A percentile compares a stretch with the other conserved stretches of the same genome.
These are phyloP conservation scores for Mortierella sp. DNA, from an alignment of 371 early-diverging fungal genomes.

Conservation along the genomic window DNA sequence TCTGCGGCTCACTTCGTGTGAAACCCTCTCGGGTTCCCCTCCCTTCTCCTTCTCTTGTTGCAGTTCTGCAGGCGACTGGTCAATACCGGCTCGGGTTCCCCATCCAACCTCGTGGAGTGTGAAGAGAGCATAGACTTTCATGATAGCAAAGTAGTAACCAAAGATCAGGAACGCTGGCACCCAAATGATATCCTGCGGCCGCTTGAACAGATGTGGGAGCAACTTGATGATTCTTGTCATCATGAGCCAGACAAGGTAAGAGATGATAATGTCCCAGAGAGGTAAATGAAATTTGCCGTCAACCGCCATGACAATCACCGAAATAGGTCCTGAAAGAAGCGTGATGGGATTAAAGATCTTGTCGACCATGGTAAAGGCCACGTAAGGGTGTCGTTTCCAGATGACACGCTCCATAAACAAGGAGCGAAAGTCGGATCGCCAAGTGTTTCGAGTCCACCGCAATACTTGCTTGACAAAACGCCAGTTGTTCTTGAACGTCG, in stretches of 20 bases:
- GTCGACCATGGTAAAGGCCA: slow-evolving; percentile 81
- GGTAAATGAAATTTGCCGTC: slow-evolving; percentile 53
- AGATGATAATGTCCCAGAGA: slow-evolving; percentile 69
- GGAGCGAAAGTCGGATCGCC: slow-evolving; percentile 78
- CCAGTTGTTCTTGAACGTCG: slow-evolving; percentile 85
- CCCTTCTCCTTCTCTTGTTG: slow-evolving; percentile 40
- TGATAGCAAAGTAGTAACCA: slow-evolving; percentile 77
- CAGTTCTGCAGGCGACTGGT: slow-evolving; percentile 36
- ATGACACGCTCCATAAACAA: slow-evolving; percentile 71
- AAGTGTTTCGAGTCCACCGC: slow-evolving; percentile 82
- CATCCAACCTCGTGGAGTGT: slow-evolving; percentile 78
- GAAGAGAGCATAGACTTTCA: slow-evolving; percentile 78
- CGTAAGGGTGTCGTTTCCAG: slow-evolving; percentile 77
- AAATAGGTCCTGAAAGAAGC: slow-evolving; percentile 73
- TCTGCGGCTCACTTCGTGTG: slow-evolving; percentile 13
- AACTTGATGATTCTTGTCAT: slow-evolving; percentile 77
- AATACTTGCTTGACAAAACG: slow-evolving; percentile 78
- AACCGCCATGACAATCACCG: slow-evolving; percentile 61
- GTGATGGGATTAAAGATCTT: slow-evolving; percentile 81
- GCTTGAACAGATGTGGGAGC: slow-evolving; percentile 71
- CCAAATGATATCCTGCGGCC: slow-evolving; percentile 73
- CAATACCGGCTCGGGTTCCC: slow-evolving; percentile 75
- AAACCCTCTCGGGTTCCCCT: no score
- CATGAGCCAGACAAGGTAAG: slow-evolving; percentile 74
- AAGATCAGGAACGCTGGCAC: slow-evolving; percentile 77